These are phyloP conservation scores for Boletellus deceptivus DNA, from an alignment of 1,284 basidiomycete genomes.

Conservation along the genomic window DNA sequence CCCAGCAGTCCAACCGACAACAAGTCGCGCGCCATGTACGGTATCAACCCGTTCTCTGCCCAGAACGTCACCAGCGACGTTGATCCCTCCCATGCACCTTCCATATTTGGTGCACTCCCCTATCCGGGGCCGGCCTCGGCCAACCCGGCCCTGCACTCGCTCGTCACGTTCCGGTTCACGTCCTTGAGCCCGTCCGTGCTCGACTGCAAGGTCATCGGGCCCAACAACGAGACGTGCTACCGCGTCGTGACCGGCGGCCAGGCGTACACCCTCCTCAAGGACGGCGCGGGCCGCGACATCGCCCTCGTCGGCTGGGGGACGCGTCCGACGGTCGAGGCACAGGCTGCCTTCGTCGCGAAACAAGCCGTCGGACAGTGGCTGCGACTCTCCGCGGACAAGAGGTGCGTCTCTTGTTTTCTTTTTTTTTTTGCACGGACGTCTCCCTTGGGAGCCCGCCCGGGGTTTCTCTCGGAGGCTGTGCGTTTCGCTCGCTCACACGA, in stretches of 20 bases:
- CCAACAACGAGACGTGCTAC: constrained; percentile 42
- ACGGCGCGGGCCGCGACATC: constrained; percentile 45
- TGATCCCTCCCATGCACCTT: constrained; percentile 35
- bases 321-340: constrained; percentile 54
- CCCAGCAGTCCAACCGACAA: background rate
- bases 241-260: constrained; percentile 50
- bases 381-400: constrained; percentile 47
- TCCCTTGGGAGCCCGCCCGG: too few species aligned
- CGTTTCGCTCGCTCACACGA: too few species aligned
- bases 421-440: too few species aligned
- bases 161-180: constrained; percentile 49
- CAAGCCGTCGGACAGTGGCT: constrained; percentile 56
- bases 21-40: constrained; percentile 19
- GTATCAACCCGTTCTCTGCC: constrained; percentile 28
- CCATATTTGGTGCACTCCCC: constrained; percentile 61
- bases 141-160: constrained; percentile 34
- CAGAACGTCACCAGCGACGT: constrained; percentile 17
- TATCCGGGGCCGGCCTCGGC: constrained; percentile 36
- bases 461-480: too few species aligned
- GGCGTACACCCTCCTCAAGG: constrained; percentile 54
- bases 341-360: constrained; percentile 46
- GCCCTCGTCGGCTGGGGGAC: constrained; percentile 61
- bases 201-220: constrained; percentile 52
- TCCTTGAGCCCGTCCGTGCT: constrained; percentile 50
- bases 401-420: too few species aligned